Evolutionary conservation across 768 basidiomycete genomes (phyloP).

Genomic region (Amanita muscaria): DNA sequence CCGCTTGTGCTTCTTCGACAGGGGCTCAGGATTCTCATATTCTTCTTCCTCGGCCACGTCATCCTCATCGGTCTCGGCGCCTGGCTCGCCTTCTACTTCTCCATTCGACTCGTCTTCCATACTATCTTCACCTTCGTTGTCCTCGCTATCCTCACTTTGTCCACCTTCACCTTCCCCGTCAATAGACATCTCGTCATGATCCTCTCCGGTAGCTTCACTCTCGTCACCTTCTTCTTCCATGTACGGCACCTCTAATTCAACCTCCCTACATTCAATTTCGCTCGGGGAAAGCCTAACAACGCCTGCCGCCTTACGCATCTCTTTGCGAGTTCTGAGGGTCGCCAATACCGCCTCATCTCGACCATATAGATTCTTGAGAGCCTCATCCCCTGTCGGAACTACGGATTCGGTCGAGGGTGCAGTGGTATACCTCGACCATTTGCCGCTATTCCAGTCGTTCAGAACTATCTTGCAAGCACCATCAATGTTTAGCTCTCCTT

Average conservation of each 20-base stretch:
- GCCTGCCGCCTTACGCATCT: constrained; percentile 53
- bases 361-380: constrained; percentile 26
- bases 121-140: constrained; percentile 31
- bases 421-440: constrained; percentile 62
- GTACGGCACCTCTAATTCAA: constrained; percentile 33
- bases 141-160: constrained; percentile 25
- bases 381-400: constrained; percentile 8
- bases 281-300: constrained; percentile 44
- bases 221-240: constrained; percentile 26
- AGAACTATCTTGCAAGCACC: constrained; percentile 73
- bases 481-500: constrained; percentile 61
- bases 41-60: too few relatives aligned
- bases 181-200: constrained; percentile 31
- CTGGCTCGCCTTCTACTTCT: constrained; percentile 20
- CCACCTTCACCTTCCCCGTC: constrained; percentile 24
- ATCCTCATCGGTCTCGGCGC: too few relatives aligned
- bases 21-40: constrained; percentile 23
- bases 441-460: constrained; percentile 76
- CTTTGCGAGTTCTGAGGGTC: constrained; percentile 46
- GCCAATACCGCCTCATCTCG: constrained; percentile 45
- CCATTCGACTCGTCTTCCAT: constrained; percentile 31
- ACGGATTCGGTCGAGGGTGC: constrained; percentile 28
- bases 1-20: constrained; percentile 37
- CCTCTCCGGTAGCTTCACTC: constrained; percentile 24
- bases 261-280: constrained; percentile 30